A percentile compares a stretch with the other conserved stretches of the same genome.
phyloP scores from a whole-genome alignment of 2,329 filamentous ascomycete genomes.

The Hymenotorrendiella dingleyae region DNA sequence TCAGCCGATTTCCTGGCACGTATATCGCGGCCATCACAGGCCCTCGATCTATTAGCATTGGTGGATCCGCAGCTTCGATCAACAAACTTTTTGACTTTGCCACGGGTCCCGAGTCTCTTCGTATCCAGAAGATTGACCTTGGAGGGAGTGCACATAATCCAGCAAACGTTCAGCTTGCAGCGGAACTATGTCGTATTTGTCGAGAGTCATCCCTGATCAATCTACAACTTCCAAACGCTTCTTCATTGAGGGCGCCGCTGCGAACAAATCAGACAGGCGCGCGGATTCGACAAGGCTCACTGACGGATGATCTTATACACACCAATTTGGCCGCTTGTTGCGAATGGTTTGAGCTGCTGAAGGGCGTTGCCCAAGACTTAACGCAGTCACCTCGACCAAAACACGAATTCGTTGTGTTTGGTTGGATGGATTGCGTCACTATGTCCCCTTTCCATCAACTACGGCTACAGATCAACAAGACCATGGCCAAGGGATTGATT shows the following conservation, averaged over 20 bases:
- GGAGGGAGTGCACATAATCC: constrained; percentile 14
- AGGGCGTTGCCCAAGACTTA: constrained; percentile 4
- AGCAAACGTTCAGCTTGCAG: constrained; percentile 4
- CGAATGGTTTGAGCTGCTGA: constrained; percentile 10
- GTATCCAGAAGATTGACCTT: constrained; percentile 9
- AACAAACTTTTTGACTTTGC: constrained; percentile 4
- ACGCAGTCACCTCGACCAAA: neutral
- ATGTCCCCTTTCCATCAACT: neutral
- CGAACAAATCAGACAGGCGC: constrained; percentile 2
- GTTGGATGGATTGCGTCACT: constrained; percentile 2
- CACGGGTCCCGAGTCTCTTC: constrained; percentile 1
- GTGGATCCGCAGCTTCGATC: neutral
- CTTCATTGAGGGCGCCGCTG: neutral
- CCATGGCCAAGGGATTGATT: neutral
- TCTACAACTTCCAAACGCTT: neutral
- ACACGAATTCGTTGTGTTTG: constrained; percentile 2
- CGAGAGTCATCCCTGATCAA: neutral
- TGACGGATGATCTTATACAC: neutral
- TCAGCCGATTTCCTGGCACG: constrained; percentile 1
- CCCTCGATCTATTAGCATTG: constrained; percentile 1
- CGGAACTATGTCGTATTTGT: constrained; percentile 2
- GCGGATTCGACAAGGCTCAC: neutral
- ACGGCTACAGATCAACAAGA: neutral
- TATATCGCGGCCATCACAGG: constrained; percentile 6
- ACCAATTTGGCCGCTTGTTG: constrained; percentile 8